Base-by-base conservation (phyloP, 1,284 basidiomycete species). In the Cutaneotrichosporon cavernicola region DNA sequence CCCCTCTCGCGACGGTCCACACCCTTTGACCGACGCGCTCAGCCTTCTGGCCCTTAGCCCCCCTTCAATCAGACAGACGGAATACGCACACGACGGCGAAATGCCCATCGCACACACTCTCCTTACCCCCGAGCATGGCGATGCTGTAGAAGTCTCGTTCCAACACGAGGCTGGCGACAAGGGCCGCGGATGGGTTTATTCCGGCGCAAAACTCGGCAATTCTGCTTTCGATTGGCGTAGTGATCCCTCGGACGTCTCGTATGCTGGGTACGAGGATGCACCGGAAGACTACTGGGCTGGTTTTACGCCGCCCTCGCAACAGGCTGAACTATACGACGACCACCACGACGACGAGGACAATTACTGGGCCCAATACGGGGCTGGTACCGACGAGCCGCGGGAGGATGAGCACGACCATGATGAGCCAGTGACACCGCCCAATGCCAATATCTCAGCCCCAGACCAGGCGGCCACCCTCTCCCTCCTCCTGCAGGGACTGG, bases 361-460 rank as follows among this genome's bases (percentile, higher is more conserved):
- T 22, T 78, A 78, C 65, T 78, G 76, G 76, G 73, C 76, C 16
- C 67, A 68, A 53, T 78, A 78, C 56, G 73, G 68, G n/a, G 63
- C 68, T 1, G 66, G 66, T 30, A 60, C 34, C 14, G 47, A 36
- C 8, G 32, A 56, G 21, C 50, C 60, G 34, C 2, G 34, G 57
- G 50, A 56, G 18, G 52, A 14, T 1, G 40, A 26, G 26, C 26
- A 56, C 18, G 40, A 34, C 18, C 13, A 3, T 11, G 49, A 51
- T 40, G 61, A 63, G 38, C 68, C 65, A 14, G 36, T 59, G 26
- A 57, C 65, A 11, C 60, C 68, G 16, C 61, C 56, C 14, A 14
- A 51, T 1, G 53, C 61, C 9, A 38, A 60, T n/a, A 38, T 62
- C 46, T 21, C 63, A 21, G 26, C 58, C 6, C 58, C 63, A 40